phyloP scores from a whole-genome alignment of 1,284 basidiomycete genomes.

The Trichosporon sp. region DNA sequence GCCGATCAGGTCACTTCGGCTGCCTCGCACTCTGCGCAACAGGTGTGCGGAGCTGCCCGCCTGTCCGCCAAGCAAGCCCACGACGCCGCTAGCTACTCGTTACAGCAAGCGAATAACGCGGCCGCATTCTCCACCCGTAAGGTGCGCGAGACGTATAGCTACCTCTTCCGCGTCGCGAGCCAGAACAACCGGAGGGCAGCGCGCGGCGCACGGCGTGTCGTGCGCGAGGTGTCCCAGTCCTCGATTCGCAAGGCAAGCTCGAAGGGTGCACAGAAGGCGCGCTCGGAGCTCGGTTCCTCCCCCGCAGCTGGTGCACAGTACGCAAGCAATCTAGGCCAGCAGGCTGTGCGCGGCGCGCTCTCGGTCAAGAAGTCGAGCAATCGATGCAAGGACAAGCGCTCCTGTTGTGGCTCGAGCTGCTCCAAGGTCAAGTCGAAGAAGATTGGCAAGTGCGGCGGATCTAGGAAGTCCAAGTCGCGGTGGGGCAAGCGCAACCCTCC shows the following conservation, averaged over 20 bases:
- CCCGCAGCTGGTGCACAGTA: not conserved
- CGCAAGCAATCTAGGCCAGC: not conserved
- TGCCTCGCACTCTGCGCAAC: not conserved
- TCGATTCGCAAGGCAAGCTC: not conserved
- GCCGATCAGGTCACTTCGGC: constrained; percentile 10
- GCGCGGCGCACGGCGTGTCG: not conserved
- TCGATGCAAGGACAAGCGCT: not conserved
- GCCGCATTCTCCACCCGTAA: not conserved
- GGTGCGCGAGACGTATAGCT: not conserved
- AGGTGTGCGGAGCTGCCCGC: not conserved
- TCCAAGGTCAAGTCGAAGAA: not conserved
- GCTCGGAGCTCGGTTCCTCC: not conserved
- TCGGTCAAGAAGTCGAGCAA: not conserved
- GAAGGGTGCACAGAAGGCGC: constrained; percentile 3
- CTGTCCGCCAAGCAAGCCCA: constrained; percentile 7
- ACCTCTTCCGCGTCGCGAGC: not conserved
- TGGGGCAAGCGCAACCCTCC: not conserved
- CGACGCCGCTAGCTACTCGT: not conserved
- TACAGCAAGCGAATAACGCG: constrained; percentile 6
- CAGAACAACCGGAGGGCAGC: not conserved
- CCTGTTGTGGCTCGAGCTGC: not conserved
- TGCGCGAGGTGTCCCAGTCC: not conserved
- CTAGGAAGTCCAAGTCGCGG: not conserved
- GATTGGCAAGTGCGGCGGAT: constrained; percentile 1
- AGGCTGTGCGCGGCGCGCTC: constrained; percentile 2